These are phyloP conservation scores for Rhodotorula sp. DNA, from an alignment of 1,284 basidiomycete species.

Conservation along the genomic window DNA sequence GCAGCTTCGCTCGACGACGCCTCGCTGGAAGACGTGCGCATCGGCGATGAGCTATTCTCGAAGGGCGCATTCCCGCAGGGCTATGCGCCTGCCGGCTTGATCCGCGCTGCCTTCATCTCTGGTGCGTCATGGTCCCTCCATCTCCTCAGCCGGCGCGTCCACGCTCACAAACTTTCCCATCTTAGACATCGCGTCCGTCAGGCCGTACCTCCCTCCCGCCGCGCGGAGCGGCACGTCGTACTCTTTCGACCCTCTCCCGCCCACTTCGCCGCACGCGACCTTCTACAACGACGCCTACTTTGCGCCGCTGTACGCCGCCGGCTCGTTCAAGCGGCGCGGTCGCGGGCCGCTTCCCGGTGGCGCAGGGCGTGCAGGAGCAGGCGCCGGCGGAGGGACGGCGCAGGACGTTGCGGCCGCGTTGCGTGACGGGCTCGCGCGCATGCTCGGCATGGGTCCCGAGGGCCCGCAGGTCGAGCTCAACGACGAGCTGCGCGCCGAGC, in stretches of 20 bases:
- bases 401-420: conserved; percentile 17
- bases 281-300: conserved; percentile 44
- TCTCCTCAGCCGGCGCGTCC: no score
- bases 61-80: conserved; percentile 36
- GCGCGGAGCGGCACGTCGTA: conserved; percentile 30
- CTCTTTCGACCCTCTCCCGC: conserved; percentile 45
- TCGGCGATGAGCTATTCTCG: conserved; percentile 33
- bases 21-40: conserved; percentile 31
- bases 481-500: conserved; percentile 32
- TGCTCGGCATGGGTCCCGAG: conserved; percentile 36
- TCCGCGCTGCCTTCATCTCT: conserved; percentile 38
- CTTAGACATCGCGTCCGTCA: conserved; percentile 37
- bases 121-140: conserved; percentile 14
- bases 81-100: conserved; percentile 40
- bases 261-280: conserved; percentile 27
- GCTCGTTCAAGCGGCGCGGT: conserved; percentile 2
- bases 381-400: background rate
- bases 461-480: conserved; percentile 31
- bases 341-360: background rate
- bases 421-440: conserved; percentile 28
- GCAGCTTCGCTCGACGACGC: conserved; percentile 29
- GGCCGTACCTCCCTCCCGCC: conserved; percentile 41
- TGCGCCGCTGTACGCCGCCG: conserved; percentile 22
- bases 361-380: background rate
- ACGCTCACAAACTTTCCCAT: background rate